Evolutionary conservation across 1,284 basidiomycete genomes (phyloP).

Genomic region (Schizophyllum commune): DNA sequence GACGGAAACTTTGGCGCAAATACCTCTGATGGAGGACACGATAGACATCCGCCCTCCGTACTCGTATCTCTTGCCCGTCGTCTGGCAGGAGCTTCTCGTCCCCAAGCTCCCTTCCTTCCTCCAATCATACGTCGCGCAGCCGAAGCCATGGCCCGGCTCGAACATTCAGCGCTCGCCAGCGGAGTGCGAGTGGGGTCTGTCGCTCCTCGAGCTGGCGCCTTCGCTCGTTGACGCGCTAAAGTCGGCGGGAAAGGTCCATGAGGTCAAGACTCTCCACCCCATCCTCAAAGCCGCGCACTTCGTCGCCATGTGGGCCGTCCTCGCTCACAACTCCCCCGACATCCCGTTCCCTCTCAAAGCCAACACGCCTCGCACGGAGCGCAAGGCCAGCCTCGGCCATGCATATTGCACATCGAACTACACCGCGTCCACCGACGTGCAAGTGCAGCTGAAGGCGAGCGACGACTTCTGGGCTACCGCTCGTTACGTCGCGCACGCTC

Average conservation of each 20-base stretch:
- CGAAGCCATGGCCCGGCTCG: not conserved
- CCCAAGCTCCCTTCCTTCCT: not conserved
- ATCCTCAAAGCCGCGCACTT: not conserved
- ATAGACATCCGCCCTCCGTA: not conserved
- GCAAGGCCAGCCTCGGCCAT: not conserved
- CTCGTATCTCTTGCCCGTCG: not conserved
- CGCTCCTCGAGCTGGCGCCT: not conserved
- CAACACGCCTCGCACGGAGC: not conserved
- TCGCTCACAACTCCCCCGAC: not conserved
- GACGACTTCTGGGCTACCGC: not conserved
- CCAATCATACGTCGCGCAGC: not conserved
- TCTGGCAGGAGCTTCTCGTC: not conserved
- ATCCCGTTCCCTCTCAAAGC: not conserved
- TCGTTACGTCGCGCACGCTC: not conserved
- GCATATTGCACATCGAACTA: not conserved
- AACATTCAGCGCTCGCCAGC: not conserved
- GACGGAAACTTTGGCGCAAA: not conserved
- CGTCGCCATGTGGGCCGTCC: not conserved
- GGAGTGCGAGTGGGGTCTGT: not conserved
- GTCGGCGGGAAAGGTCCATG: not conserved
- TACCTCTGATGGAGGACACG: not conserved
- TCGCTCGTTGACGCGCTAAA: not conserved
- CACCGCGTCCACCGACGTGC: not conserved
- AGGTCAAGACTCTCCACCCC: not conserved
- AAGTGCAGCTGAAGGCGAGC: not conserved